These are phyloP conservation scores for Arthrobotrys pseudoclavata DNA, from an alignment of 2,329 filamentous ascomycete genomes.

Conservation along the genomic window DNA sequence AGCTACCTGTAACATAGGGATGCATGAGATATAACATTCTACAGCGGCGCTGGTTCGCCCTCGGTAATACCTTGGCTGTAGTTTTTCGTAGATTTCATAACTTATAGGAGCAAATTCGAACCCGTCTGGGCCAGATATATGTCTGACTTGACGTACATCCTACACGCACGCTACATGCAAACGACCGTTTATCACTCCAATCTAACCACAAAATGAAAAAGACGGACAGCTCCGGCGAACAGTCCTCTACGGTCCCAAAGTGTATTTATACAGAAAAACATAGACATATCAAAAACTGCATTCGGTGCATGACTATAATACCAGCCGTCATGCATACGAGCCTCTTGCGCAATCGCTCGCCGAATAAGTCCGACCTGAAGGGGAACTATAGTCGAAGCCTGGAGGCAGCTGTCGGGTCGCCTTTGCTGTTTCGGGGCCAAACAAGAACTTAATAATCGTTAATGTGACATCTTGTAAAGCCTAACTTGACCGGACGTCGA, in stretches of 20 bases:
- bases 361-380: slow-evolving; percentile 10
- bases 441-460: slow-evolving; percentile 10
- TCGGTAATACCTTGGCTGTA: too few relatives aligned
- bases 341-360: slow-evolving; percentile 18
- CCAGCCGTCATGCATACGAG: neutral
- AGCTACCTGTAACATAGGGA: slow-evolving; percentile 27
- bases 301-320: neutral
- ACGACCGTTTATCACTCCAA: neutral
- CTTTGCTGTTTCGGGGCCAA: slow-evolving; percentile 37
- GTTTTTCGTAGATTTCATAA: too few relatives aligned
- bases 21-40: slow-evolving; percentile 15
- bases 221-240: neutral
- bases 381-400: slow-evolving; percentile 22
- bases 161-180: neutral
- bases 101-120: too few relatives aligned
- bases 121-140: neutral
- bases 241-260: neutral
- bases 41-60: slow-evolving; percentile 7
- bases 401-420: slow-evolving; percentile 11
- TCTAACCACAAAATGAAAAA: neutral
- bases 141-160: slow-evolving; percentile 17
- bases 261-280: neutral
- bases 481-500: slow-evolving; percentile 3
- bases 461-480: slow-evolving; percentile 35
- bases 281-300: neutral